A percentile compares a stretch with the other conserved stretches of the same genome.
These are phyloP conservation scores for Synchytrium microbalum DNA, from an alignment of 371 early-diverging fungal genomes.

Conservation along the genomic window DNA sequence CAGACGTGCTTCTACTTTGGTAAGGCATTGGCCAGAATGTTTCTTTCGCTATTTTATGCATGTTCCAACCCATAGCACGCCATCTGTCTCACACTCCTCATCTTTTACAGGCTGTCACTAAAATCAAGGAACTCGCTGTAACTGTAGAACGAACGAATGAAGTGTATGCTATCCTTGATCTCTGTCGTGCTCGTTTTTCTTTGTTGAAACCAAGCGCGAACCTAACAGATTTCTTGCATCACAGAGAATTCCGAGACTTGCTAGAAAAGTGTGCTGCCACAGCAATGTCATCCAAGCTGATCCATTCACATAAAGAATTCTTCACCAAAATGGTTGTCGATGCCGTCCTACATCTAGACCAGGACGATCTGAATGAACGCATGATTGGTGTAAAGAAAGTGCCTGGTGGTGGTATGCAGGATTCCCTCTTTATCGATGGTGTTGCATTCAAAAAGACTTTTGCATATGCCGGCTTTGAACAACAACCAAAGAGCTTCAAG, in stretches of 20 bases:
- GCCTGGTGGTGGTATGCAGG: conserved; percentile 98
- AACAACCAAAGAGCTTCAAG: conserved; percentile 93
- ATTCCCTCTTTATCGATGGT: conserved; percentile 93
- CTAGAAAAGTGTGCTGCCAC: conserved; percentile 96
- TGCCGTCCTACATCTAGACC: conserved; percentile 88
- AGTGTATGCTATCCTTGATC: conserved; percentile 39
- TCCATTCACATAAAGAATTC: conserved; percentile 94
- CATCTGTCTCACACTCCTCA: too few relatives aligned
- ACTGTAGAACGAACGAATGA: conserved; percentile 65
- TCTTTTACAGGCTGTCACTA: conserved; percentile 65
- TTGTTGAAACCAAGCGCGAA: conserved; percentile 5
- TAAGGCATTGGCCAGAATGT: conserved; percentile 15
- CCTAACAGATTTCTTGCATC: conserved; percentile 1
- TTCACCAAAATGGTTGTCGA: conserved; percentile 99
- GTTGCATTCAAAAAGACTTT: conserved; percentile 99
- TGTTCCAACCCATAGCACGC: neutral
- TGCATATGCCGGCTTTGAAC: conserved; percentile 99
- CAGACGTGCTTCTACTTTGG: conserved; percentile 73
- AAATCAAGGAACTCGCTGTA: conserved; percentile 79
- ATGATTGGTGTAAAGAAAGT: conserved; percentile 98
- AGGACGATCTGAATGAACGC: conserved; percentile 79
- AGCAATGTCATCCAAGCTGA: conserved; percentile 97
- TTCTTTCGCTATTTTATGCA: too few relatives aligned
- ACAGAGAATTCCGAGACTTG: conserved; percentile 75
- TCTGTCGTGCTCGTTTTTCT: neutral